A percentile compares a stretch with the other conserved stretches of the same genome.
Conservation (phyloP, 805 yeast species). For the Saturnispora dispora region DNA sequence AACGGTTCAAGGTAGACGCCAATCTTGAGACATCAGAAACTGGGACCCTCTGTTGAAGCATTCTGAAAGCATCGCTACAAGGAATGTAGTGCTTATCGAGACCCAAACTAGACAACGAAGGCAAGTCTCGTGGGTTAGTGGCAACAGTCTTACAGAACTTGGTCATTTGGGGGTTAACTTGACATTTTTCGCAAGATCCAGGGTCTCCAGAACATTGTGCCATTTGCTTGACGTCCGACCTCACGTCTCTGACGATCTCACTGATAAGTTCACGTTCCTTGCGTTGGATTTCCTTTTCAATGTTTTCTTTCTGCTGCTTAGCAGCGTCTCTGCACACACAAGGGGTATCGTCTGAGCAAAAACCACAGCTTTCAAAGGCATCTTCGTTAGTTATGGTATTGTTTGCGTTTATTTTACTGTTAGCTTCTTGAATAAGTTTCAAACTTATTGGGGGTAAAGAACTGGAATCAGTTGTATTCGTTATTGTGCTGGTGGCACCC, state of each 20-base stretch:
- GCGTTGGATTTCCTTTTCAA: constrained; percentile 11
- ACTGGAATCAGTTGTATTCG: background rate
- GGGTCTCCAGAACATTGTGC: constrained; percentile 77
- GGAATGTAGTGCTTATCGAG: constrained; percentile 55
- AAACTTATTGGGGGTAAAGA: constrained; percentile 1
- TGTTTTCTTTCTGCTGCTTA: constrained; percentile 28
- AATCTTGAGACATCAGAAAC: background rate
- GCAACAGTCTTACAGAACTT: constrained; percentile 84
- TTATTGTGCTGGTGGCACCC: background rate
- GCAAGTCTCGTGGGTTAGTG: constrained; percentile 13
- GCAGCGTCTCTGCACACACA: constrained; percentile 85
- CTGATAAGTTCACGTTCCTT: constrained; percentile 11
- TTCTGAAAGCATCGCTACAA: constrained; percentile 83
- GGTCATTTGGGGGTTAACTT: constrained; percentile 78
- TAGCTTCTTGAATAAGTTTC: background rate
- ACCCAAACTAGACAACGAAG: constrained; percentile 22
- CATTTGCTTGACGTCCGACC: constrained; percentile 15
- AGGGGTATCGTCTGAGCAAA: constrained; percentile 85
- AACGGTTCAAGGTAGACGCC: constrained; percentile 55
- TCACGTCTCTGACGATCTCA: constrained; percentile 8
- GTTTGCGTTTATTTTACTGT: background rate
- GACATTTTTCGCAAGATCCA: constrained; percentile 79
- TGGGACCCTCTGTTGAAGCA: constrained; percentile 46
- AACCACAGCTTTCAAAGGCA: constrained; percentile 71
- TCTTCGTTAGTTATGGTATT: constrained; percentile 12